These are phyloP conservation scores for Orbilia oligospora DNA, from an alignment of 2,329 filamentous ascomycete genomes.

Conservation along the genomic window DNA sequence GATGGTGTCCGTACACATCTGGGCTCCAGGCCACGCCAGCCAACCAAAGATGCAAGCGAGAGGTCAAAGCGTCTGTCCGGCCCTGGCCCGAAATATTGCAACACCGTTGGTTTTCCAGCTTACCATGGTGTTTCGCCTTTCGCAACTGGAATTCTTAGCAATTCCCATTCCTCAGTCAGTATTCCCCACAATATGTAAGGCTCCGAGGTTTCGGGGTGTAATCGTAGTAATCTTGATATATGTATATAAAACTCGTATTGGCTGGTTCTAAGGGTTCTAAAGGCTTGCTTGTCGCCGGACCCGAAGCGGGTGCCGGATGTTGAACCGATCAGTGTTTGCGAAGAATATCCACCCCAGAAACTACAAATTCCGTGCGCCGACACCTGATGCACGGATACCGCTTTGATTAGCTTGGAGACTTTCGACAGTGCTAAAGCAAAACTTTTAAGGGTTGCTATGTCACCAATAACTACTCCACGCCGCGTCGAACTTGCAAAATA, in stretches of 20 bases:
- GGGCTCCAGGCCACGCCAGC: background rate
- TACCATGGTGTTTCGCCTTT: background rate
- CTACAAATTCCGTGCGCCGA: background rate
- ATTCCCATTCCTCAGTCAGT: background rate
- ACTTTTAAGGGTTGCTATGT: background rate
- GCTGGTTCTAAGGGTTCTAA: background rate
- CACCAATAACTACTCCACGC: background rate
- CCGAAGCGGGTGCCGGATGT: background rate
- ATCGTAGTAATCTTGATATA: background rate
- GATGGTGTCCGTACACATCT: background rate
- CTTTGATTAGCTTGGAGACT: background rate
- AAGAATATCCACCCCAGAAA: no score
- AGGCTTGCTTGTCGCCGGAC: background rate
- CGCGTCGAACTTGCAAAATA: no score
- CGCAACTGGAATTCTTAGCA: background rate
- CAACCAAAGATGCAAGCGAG: background rate
- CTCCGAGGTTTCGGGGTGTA: background rate
- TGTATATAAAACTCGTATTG: background rate
- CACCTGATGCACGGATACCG: background rate
- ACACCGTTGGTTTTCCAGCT: background rate
- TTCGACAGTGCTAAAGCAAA: background rate
- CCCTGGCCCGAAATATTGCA: constrained; percentile 24
- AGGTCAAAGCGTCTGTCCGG: constrained; percentile 4
- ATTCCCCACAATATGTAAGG: constrained; percentile 12
- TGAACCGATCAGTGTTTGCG: background rate